Evolutionary conservation across 345 rosid species (phyloP).

Genomic region (Heritiera littoralis): DNA sequence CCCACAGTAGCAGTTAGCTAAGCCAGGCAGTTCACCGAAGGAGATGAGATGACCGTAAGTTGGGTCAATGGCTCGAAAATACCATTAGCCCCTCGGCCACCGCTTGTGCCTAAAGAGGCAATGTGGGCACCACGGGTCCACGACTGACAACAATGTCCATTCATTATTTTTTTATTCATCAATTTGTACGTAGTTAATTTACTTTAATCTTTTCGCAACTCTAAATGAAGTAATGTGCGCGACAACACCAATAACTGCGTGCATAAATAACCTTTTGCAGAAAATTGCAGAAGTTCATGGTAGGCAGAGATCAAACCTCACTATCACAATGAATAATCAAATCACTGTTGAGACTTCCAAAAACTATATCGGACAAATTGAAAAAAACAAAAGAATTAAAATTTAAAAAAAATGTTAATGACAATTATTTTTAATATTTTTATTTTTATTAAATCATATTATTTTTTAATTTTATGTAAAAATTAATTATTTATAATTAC

Average conservation of each 20-base stretch:
- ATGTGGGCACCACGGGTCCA: not conserved
- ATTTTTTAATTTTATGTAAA: too few species aligned
- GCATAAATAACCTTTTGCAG: not conserved
- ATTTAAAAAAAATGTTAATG: too few species aligned
- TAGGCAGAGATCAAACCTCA: not conserved
- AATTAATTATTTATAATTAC: too few species aligned
- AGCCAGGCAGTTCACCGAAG: constrained; percentile 6
- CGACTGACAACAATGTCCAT: not conserved
- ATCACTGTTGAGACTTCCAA: constrained; percentile 2
- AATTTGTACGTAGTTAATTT: not conserved
- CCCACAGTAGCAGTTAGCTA: constrained; percentile 9
- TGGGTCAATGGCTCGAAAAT: not conserved
- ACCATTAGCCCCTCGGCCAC: not conserved
- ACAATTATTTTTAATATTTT: too few species aligned
- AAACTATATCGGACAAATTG: not conserved
- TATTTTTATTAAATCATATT: too few species aligned
- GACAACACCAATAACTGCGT: not conserved
- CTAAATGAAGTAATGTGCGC: not conserved
- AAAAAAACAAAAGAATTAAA: not conserved
- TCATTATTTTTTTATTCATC: constrained; percentile 12
- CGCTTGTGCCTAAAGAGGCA: not conserved
- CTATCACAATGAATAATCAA: constrained; percentile 3
- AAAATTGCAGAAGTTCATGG: not conserved
- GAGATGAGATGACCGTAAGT: not conserved
- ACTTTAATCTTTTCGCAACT: not conserved